phyloP scores from a whole-genome alignment of 306 rosid genomes.

The Vigna unguiculata region DNA sequence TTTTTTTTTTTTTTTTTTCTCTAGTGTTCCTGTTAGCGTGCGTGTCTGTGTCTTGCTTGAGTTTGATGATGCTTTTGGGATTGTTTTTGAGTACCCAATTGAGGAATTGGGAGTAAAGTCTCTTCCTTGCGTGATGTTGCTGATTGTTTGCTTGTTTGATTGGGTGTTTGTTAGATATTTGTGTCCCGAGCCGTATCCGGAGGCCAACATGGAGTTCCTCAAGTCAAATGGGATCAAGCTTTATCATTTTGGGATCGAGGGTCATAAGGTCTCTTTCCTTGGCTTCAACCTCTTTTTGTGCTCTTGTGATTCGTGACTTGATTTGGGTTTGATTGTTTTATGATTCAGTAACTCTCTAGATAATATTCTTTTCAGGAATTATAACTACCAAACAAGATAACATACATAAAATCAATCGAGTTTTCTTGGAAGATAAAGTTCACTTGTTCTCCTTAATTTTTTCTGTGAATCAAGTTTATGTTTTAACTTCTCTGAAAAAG shows the following conservation, averaged over 20 bases:
- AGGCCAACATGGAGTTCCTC: constrained; percentile 81
- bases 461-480: background rate
- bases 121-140: background rate
- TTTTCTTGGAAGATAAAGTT: background rate
- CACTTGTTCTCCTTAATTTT: background rate
- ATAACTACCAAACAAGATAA: background rate
- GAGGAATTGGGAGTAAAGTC: constrained; percentile 26
- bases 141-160: constrained; percentile 15
- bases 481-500: background rate
- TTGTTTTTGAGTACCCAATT: constrained; percentile 31
- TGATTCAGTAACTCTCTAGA: background rate
- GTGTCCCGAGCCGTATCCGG: constrained; percentile 96
- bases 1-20: background rate
- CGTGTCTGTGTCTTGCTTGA: background rate
- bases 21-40: background rate
- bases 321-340: constrained; percentile 25
- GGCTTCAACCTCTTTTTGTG: background rate
- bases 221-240: constrained; percentile 86
- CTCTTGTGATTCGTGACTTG: background rate
- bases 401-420: background rate
- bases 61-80: background rate
- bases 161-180: constrained; percentile 65
- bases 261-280: constrained; percentile 71
- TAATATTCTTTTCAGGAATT: background rate
- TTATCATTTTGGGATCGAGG: constrained; percentile 94